Evolutionary conservation across 2,329 filamentous ascomycete species (phyloP), one percentile per base, ranked within the genome.

Genomic region (Hyphodiscus sp.): DNA sequence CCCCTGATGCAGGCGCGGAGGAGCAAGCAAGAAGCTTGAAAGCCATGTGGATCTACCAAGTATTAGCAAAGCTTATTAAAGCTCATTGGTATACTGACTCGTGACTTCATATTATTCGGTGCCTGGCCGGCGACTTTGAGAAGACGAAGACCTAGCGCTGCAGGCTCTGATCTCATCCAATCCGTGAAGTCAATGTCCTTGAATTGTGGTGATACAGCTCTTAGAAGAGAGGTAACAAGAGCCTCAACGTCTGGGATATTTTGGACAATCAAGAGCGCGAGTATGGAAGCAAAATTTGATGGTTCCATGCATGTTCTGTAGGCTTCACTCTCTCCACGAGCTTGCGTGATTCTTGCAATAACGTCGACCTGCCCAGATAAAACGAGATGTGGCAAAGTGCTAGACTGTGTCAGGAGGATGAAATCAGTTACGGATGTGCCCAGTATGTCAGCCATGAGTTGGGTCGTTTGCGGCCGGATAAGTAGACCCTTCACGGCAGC

Each of bases 351-450:
- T 58, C 85, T 86, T 62, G 86, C 80, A 42, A 99, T 85, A 16
- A 95, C 79, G 54, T 95, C 89, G 53, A 78, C 79, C 63, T 86
- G 86, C 65, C 86, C 87, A 43, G 82, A 85, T 41, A 96, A 74
- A 2, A 99, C 88, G 18, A 99, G 77, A 71, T 89, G 91, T 1
- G 95, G 94, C 9, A 99, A 70, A 8, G 91, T 91, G 62, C 94
- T 82, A 15, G 82, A 78, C 67, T 96, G 91, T 9, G 92, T 88
- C 18, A 86, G 71, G 15, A 86, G 71, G 10, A 96, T 76, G 45
- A 97, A 83, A 50, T 88, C 83, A 44, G 83, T 77, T 9, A 95
- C 79, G 41, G 82, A 86, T 65, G 90, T 85, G 49, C 85, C 83
- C 41, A 96, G 76, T 29, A 97, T 71, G 59, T 95, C 90, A 20